These are phyloP conservation scores for Musa itinerans DNA, from an alignment of 176 grass and related monocot genomes.

Conservation along the genomic window DNA sequence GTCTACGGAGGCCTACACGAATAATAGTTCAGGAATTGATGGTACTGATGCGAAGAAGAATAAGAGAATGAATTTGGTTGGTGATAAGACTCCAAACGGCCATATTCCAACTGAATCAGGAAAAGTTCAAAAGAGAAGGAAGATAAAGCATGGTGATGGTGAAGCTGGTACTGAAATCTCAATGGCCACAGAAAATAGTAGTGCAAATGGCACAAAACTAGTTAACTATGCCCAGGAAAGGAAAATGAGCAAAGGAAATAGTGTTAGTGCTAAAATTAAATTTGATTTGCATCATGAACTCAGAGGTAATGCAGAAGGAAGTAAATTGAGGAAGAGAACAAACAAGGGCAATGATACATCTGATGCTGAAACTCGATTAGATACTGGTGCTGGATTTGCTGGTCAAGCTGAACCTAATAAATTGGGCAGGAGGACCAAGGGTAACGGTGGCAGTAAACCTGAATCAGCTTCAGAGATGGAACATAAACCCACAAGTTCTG, in stretches of 20 bases:
- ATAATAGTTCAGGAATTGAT: not conserved
- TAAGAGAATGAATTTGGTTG: not conserved
- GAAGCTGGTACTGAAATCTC: not conserved
- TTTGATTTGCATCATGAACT: not conserved
- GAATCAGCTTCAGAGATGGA: not conserved
- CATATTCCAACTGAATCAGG: not conserved
- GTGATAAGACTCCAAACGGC: not conserved
- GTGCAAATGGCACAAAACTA: conserved; percentile 2
- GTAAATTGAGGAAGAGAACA: not conserved
- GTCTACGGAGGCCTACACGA: not conserved
- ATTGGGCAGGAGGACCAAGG: not conserved
- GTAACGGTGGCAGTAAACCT: not conserved
- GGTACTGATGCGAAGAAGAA: not conserved
- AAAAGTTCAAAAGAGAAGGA: not conserved
- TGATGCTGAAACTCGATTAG: not conserved
- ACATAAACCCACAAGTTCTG: not conserved
- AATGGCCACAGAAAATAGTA: not conserved
- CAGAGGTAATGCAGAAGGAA: not conserved
- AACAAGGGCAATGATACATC: not conserved
- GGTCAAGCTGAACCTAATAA: conserved; percentile 10
- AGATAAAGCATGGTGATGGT: no score
- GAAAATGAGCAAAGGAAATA: not conserved
- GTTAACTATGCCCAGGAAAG: not conserved
- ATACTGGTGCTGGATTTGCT: not conserved
- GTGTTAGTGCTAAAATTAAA: not conserved